Evolutionary conservation across 176 grass and related monocot species (phyloP), one percentile per base, ranked within the genome.

Genomic region (Phoenix dactylifera): DNA sequence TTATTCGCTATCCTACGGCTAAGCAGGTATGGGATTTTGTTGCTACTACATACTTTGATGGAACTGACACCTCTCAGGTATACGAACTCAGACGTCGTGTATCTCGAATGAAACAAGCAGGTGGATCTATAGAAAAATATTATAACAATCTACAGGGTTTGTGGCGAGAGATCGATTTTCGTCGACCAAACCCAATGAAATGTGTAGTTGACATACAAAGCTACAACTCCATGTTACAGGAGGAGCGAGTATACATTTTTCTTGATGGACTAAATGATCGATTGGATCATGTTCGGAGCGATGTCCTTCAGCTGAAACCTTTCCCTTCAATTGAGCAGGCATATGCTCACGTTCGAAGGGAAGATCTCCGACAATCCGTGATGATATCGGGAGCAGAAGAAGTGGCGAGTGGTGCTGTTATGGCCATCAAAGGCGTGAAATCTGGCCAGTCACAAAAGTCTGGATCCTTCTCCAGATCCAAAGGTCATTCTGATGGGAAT

Each of bases 271-370:
- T 68, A 1, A 16, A 68, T 56, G 50, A 68, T 17, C 2, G 1
- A 7, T 22, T 68, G 0, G 65, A 53, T 12, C 52, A 52, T 3
- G 6, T 68, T 5, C 16, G 15, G 15, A 1, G 18, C 0, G 53
- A 52, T 32, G 50, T 68, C 1, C 3, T 30, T 0, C 24, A 57
- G 1, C 5, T 56, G 0, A 2, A 26, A 4, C 49, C 22, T 3
- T 69, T 69, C 25, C 66, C 50, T 1, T 30, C 24, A 0, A 19
- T 67, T 4, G 63, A 67, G 26, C 49, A 67, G 24, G 63, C 49
- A 0, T 67, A 67, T 52, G 63, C 49, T 4, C 9, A 24, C 6
- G 18, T 66, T 6, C 1, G 63, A 16, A 2, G 63, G 0, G 49
- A 66, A 5, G 63, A 16, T 6, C 6, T 16, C 1, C 4, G 49